A percentile compares a stretch with the other conserved stretches of the same genome.
These are phyloP conservation scores for Zygosaccharomyces rouxii DNA, from an alignment of 805 yeast genomes.

Conservation along the genomic window DNA sequence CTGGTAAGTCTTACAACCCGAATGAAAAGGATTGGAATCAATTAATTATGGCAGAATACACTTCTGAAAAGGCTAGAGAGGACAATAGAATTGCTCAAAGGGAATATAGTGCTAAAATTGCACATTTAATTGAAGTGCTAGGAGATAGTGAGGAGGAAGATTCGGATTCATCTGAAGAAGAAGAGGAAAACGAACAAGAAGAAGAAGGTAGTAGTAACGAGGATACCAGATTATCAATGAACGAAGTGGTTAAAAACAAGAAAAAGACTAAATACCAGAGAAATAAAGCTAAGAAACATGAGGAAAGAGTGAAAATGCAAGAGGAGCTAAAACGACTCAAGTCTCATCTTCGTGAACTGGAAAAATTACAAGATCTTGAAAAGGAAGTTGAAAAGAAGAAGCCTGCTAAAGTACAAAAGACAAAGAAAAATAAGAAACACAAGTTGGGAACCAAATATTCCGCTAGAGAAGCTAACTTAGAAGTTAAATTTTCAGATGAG, in stretches of 20 bases:
- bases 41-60: constrained; percentile 63
- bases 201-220: constrained; percentile 32
- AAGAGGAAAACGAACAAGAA: constrained; percentile 32
- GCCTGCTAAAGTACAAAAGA: constrained; percentile 19
- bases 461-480: constrained; percentile 46
- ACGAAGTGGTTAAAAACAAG: constrained; percentile 61
- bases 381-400: constrained; percentile 24
- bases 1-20: constrained; percentile 90
- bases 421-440: constrained; percentile 28
- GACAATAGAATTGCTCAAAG: constrained; percentile 55
- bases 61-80: constrained; percentile 61
- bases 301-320: constrained; percentile 54
- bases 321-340: constrained; percentile 55
- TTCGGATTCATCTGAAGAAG: constrained; percentile 36
- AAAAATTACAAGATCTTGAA: constrained; percentile 40
- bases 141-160: constrained; percentile 53
- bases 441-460: constrained; percentile 45
- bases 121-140: constrained; percentile 56
- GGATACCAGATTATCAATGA: constrained; percentile 55
- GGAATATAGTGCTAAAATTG: constrained; percentile 61
- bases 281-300: constrained; percentile 61
- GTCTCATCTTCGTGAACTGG: constrained; percentile 54
- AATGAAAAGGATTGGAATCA: constrained; percentile 75
- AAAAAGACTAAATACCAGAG: constrained; percentile 76
- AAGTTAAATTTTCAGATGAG: constrained; percentile 86